Conservation (phyloP, 2,329 filamentous ascomycete genomes). For the Apiospora pterosperma region DNA sequence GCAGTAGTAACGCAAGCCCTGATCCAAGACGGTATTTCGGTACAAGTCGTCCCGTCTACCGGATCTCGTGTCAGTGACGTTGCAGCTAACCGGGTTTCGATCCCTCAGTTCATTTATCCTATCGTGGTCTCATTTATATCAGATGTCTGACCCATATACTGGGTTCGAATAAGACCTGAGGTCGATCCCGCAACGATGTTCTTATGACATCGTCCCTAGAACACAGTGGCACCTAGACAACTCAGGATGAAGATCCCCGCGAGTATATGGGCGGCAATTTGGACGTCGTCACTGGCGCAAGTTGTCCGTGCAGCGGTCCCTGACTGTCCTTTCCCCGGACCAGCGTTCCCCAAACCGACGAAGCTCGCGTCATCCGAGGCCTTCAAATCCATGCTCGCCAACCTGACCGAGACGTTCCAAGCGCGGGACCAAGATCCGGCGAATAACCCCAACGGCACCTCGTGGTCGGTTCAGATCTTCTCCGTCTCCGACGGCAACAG, state of each 20-base stretch:
- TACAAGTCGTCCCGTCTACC: neutral
- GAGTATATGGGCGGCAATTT: neutral
- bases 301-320: constrained; percentile 12
- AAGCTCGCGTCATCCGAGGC: constrained; percentile 23
- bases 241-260: neutral
- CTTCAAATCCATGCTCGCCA: constrained; percentile 25
- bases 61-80: neutral
- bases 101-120: neutral
- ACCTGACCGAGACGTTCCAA: constrained; percentile 26
- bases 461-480: constrained; percentile 32
- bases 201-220: neutral
- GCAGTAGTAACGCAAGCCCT: neutral
- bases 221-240: neutral
- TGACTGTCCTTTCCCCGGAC: constrained; percentile 31
- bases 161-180: neutral
- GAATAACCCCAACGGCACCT: constrained; percentile 27
- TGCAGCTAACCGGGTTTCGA: neutral
- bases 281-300: neutral
- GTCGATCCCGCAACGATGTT: neutral
- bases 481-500: constrained; percentile 16
- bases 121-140: neutral
- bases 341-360: constrained; percentile 30
- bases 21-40: neutral
- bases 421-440: constrained; percentile 18
- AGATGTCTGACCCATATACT: neutral